These are phyloP conservation scores for Naematelia encephala DNA, from an alignment of 768 basidiomycete genomes.

Conservation along the genomic window DNA sequence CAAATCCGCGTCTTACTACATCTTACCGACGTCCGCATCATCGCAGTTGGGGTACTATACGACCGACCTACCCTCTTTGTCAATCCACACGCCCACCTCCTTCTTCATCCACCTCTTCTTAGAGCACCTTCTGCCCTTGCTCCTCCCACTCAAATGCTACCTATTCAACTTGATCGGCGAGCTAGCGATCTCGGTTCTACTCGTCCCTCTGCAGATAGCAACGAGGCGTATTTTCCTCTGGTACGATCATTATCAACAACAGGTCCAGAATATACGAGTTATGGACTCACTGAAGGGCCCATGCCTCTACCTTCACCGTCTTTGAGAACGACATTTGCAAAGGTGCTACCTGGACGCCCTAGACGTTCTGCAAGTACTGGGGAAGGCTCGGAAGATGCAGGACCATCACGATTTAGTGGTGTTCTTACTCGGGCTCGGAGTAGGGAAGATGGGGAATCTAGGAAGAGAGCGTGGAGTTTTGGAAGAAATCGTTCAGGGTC, in stretches of 20 bases:
- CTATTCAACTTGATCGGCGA: background rate
- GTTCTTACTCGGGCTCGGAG: conserved; percentile 21
- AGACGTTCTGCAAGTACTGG: conserved; percentile 11
- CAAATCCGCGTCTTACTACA: conserved; percentile 38
- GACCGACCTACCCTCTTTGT: conserved; percentile 39
- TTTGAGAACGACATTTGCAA: conserved; percentile 11
- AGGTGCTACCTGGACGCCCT: conserved; percentile 18
- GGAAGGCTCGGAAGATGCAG: background rate
- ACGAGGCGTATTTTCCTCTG: conserved; percentile 37
- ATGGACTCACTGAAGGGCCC: conserved; percentile 10
- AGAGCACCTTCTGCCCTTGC: background rate
- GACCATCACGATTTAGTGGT: conserved; percentile 5
- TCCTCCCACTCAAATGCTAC: background rate
- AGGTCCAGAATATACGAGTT: conserved; percentile 20
- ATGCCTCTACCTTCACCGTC: conserved; percentile 9
- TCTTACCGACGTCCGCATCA: conserved; percentile 42
- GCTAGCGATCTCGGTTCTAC: background rate
- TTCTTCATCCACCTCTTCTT: conserved; percentile 46
- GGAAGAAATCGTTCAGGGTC: conserved; percentile 20
- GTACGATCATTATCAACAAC: conserved; percentile 26
- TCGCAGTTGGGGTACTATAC: conserved; percentile 40
- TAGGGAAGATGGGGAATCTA: conserved; percentile 17
- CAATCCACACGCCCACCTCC: conserved; percentile 46
- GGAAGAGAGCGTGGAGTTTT: conserved; percentile 26
- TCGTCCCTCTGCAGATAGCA: conserved; percentile 8